Evolutionary conservation across 176 grass and related monocot species (phyloP), one percentile per base, ranked within the genome.

Genomic region (Lolium perenne): DNA sequence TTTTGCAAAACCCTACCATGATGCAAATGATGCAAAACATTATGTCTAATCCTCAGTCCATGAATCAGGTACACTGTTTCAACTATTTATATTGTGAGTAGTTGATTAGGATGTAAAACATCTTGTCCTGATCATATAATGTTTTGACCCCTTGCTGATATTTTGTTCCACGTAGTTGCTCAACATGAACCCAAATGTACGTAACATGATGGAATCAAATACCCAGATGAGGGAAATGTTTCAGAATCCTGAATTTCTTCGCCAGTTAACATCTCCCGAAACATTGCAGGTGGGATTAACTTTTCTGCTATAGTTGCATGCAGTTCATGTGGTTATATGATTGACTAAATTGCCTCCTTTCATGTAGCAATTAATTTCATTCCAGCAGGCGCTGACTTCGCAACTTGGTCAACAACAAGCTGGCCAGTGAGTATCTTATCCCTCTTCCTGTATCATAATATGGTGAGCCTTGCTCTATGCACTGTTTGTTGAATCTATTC

Each of bases 21-120:
- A 90, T 89, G 86, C 90, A 95, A 64, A 90, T 91, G 93, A 95
- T 92, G 93, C 90, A 95, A 63, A 95, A 90, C 71, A 73, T 95
- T 17, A 86, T 95, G 80, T 86, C 93, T 84, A 91, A 92, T 80
- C 93, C 93, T 48, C 86, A 92, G 83, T 78, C 86, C 21, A 76
- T 92, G 79, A 92, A 92, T 81, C 93, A 89, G 93, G 93, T 90
- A 84, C 5, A 41, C 11, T 66, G 18, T 40, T 79, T 74, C 17
- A 62, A 61, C 38, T 82, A 69, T 35, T 29, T 74, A 3, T 76
- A n/a, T 80, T 57, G 32, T 61, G 77, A 77, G 50, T 68, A 68
- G 21, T 83, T 74, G 38, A 84, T 51, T 6, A 16, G 43, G 26
- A 61, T 29, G 29, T 29, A 29, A 29, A 29, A 29, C 29, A 41